phyloP scores from a whole-genome alignment of 345 rosid genomes.

The Eucalyptus coolabah region DNA sequence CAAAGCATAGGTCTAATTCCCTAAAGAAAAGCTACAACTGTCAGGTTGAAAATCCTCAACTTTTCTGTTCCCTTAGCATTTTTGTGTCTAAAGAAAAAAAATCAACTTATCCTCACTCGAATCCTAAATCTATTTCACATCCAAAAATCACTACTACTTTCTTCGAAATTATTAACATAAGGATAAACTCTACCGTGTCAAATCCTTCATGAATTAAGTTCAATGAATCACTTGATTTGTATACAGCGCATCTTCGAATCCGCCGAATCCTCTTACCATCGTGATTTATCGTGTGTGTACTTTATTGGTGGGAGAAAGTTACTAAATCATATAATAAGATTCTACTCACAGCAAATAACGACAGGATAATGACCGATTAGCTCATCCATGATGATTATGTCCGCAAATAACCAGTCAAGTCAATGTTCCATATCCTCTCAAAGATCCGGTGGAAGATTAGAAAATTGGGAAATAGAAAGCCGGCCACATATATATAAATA shows the following conservation, averaged over 20 bases:
- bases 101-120: background rate
- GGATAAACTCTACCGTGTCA: background rate
- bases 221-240: background rate
- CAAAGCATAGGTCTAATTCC: background rate
- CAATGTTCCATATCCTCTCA: background rate
- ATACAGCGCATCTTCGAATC: background rate
- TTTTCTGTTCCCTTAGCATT: background rate
- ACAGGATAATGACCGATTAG: background rate
- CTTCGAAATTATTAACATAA: background rate
- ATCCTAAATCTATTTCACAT: background rate
- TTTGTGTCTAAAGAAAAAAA: too few species aligned
- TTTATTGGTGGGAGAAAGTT: background rate
- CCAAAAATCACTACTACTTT: too few species aligned
- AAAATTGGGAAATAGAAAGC: background rate
- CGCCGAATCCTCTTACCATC: rapidly evolving
- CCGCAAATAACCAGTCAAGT: background rate
- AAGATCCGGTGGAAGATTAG: background rate
- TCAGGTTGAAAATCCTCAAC: background rate
- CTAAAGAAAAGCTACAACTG: background rate
- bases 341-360: background rate
- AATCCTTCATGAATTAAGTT: background rate
- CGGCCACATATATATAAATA: background rate
- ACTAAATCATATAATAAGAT: background rate
- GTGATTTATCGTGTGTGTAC: rapidly evolving
- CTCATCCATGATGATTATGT: background rate